These are phyloP conservation scores for Zygosaccharomyces sapae DNA, from an alignment of 1,139 yeast genomes.

Conservation along the genomic window DNA sequence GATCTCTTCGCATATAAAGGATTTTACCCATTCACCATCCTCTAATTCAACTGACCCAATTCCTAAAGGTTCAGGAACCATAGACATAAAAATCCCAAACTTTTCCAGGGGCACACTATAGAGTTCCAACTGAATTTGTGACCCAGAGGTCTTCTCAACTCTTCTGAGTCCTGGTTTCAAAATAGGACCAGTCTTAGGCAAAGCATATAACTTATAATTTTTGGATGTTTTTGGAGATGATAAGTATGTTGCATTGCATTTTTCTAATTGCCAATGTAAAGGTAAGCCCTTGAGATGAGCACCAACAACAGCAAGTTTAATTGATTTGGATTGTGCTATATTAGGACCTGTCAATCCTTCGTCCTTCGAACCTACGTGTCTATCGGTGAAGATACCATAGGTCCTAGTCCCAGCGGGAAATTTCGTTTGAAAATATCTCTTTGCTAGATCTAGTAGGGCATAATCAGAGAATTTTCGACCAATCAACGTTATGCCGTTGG, in stretches of 20 bases:
- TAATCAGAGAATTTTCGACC: slow-evolving; percentile 81
- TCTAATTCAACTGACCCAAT: slow-evolving; percentile 85
- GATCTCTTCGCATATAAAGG: slow-evolving; percentile 87
- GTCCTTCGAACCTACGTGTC: slow-evolving; percentile 27
- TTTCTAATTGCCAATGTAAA: slow-evolving; percentile 88
- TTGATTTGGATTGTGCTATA: slow-evolving; percentile 39
- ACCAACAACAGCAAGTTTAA: slow-evolving; percentile 88
- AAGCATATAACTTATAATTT: slow-evolving; percentile 74
- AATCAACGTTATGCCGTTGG: slow-evolving; percentile 83
- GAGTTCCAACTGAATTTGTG: slow-evolving; percentile 66
- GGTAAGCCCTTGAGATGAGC: slow-evolving; percentile 89
- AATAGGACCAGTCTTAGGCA: slow-evolving; percentile 69
- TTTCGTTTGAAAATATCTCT: slow-evolving; percentile 54
- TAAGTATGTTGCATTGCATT: slow-evolving; percentile 73
- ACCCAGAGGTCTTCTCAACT: slow-evolving; percentile 51
- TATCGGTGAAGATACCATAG: slow-evolving; percentile 41
- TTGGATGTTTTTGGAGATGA: slow-evolving; percentile 64
- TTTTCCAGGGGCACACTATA: slow-evolving; percentile 73
- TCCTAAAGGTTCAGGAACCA: slow-evolving; percentile 94
- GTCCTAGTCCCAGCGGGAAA: slow-evolving; percentile 46
- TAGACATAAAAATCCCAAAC: slow-evolving; percentile 76
- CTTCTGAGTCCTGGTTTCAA: slow-evolving; percentile 86
- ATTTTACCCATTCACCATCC: slow-evolving; percentile 79
- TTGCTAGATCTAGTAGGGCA: slow-evolving; percentile 81
- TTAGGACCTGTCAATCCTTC: slow-evolving; percentile 45